Evolutionary conservation across 345 rosid species (phyloP).

Genomic region (Bretschneidera sinensis): DNA sequence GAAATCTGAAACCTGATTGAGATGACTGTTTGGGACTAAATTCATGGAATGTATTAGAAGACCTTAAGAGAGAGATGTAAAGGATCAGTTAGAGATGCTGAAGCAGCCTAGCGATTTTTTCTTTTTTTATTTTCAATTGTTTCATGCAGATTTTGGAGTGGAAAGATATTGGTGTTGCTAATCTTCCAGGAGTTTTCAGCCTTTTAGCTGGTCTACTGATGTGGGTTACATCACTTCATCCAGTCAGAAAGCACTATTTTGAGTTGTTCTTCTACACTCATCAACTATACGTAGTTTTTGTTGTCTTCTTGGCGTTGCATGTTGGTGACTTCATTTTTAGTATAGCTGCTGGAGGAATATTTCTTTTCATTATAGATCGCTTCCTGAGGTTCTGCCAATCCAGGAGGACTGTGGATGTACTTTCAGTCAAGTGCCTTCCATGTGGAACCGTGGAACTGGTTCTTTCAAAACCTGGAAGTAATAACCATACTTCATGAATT

Average conservation of each 20-base stretch:
- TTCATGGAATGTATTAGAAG: too few species aligned
- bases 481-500: conserved; percentile 4
- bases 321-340: conserved; percentile 72
- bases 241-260: conserved; percentile 62
- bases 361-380: conserved; percentile 81
- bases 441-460: conserved; percentile 76
- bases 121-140: conserved; percentile 4
- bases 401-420: conserved; percentile 51
- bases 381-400: conserved; percentile 91
- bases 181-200: conserved; percentile 74
- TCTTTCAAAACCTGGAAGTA: conserved; percentile 74
- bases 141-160: conserved; percentile 57
- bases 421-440: conserved; percentile 74
- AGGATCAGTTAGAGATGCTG: too few species aligned
- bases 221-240: conserved; percentile 79
- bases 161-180: conserved; percentile 49
- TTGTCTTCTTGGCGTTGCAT: conserved; percentile 76
- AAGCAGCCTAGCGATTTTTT: not conserved
- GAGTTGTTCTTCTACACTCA: conserved; percentile 95
- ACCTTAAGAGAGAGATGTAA: too few species aligned
- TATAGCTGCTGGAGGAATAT: conserved; percentile 73
- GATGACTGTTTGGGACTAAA: too few species aligned
- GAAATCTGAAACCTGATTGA: too few species aligned
- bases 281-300: conserved; percentile 74
- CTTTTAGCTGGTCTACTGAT: conserved; percentile 71